These are phyloP conservation scores for Aspergillus niger DNA, from an alignment of 2,329 filamentous ascomycete species.

Conservation along the genomic window DNA sequence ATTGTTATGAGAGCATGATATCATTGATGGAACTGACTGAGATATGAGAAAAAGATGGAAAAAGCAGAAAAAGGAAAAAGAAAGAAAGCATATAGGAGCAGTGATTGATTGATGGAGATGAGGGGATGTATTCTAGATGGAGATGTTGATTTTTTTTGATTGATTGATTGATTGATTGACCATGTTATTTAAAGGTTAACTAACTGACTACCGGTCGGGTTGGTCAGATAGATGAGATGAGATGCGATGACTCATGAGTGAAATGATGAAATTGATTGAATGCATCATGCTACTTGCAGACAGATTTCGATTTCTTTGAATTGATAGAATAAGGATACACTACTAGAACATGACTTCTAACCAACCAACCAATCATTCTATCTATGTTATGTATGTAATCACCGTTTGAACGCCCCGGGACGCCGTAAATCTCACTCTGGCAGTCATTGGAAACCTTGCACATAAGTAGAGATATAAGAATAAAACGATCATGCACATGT, in stretches of 20 bases:
- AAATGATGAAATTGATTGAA: slow-evolving; percentile 10
- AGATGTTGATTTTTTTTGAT: background rate
- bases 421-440: no score
- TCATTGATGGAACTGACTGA: slow-evolving; percentile 7
- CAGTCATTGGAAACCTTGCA: no score
- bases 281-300: background rate
- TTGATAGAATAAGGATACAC: no score
- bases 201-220: no score
- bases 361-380: no score
- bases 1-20: slow-evolving; percentile 16
- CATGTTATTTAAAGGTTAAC: background rate
- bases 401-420: no score
- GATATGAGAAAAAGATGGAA: slow-evolving; percentile 2
- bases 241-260: slow-evolving; percentile 22
- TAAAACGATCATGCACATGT: no score
- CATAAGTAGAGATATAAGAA: no score
- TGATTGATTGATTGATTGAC: background rate
- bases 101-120: background rate
- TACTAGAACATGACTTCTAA: no score
- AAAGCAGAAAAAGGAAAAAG: background rate
- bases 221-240: background rate
- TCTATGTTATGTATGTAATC: no score
- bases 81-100: slow-evolving; percentile 1
- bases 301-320: no score
- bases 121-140: no score